phyloP scores from a whole-genome alignment of 768 basidiomycete species.

The Lactarius evosmus region DNA sequence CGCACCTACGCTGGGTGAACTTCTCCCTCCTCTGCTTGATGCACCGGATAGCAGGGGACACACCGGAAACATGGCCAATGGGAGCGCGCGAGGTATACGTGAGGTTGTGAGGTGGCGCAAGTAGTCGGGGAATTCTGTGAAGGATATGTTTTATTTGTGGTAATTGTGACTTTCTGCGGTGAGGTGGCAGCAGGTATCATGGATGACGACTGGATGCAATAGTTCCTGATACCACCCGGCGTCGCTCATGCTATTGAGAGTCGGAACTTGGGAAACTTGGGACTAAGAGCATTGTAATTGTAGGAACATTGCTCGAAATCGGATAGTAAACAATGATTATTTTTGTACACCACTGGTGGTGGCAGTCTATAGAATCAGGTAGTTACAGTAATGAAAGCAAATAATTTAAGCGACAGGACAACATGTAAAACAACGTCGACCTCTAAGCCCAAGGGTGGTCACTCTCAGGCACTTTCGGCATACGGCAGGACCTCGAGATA shows the following conservation, averaged over 20 bases:
- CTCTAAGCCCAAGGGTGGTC: conserved; percentile 44
- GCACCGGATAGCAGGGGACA: not conserved
- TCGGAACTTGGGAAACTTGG: not conserved
- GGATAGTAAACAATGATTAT: not conserved
- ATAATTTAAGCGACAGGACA: not conserved
- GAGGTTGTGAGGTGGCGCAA: not conserved
- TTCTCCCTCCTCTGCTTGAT: conserved; percentile 35
- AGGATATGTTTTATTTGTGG: conserved; percentile 10
- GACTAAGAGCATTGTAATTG: not conserved
- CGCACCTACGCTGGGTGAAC: conserved; percentile 30
- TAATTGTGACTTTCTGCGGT: not conserved
- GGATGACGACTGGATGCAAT: not conserved
- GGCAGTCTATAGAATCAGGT: not conserved
- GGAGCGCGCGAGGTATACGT: not conserved
- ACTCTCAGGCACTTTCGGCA: conserved; percentile 62
- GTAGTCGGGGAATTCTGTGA: not conserved
- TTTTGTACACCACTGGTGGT: not conserved
- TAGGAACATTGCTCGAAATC: not conserved
- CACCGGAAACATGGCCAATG: not conserved
- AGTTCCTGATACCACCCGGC: not conserved
- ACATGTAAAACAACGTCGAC: not conserved
- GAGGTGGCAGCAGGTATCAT: not conserved
- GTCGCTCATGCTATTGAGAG: not conserved
- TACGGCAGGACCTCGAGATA: conserved; percentile 60
- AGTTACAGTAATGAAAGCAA: conserved; percentile 1